Percentiles rank a stretch among this genome's conserved stretches.
Evolutionary conservation across 1,284 basidiomycete genomes (phyloP).

Genomic region (Cryptococcus wingfieldii): DNA sequence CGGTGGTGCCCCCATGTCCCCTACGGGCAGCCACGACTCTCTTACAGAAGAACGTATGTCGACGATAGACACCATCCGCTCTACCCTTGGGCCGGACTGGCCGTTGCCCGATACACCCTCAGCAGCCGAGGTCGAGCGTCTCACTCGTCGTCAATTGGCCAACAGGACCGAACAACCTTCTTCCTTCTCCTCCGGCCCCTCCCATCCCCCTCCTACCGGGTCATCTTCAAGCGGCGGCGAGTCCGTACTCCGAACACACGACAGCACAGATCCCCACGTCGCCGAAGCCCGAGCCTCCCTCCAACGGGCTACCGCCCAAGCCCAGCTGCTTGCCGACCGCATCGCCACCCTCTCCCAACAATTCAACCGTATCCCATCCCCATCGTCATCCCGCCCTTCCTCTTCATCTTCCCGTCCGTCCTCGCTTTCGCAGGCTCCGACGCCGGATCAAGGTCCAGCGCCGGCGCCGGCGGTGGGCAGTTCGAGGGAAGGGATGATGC

Average conservation of each 20-base stretch:
- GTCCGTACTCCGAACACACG: no score
- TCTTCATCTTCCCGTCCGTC: no score
- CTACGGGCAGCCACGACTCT: conserved; percentile 19
- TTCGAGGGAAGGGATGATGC: no score
- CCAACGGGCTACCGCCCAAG: neutral
- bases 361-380: neutral
- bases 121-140: conserved; percentile 11
- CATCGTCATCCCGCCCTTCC: neutral
- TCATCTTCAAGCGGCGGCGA: no score
- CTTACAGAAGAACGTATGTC: conserved; percentile 29
- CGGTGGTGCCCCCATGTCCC: neutral
- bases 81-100: conserved; percentile 29
- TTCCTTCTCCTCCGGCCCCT: no score
- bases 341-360: neutral
- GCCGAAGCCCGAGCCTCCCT: neutral
- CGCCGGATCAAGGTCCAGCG: neutral
- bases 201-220: no score
- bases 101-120: conserved; percentile 6
- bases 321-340: neutral
- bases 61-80: conserved; percentile 27
- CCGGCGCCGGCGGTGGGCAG: neutral
- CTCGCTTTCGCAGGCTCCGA: no score
- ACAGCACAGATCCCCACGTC: neutral
- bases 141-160: neutral
- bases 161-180: no score